These are phyloP conservation scores for Scleroderma citrinum DNA, from an alignment of 768 basidiomycete species.

Conservation along the genomic window DNA sequence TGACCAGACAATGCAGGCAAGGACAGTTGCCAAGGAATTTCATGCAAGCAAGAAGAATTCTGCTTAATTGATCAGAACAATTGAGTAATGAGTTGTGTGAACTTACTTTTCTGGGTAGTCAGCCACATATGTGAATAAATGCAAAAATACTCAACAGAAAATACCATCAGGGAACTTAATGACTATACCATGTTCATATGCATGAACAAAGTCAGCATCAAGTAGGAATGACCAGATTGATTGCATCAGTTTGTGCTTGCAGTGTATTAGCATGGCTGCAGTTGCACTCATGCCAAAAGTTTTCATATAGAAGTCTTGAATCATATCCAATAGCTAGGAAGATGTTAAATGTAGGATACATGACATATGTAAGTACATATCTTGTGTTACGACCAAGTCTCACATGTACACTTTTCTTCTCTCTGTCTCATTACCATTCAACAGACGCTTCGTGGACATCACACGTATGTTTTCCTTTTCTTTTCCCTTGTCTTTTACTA, in stretches of 20 bases:
- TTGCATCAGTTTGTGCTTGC: conserved; percentile 19
- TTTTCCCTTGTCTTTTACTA: no score
- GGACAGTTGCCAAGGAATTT: no score
- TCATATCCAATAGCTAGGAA: conserved; percentile 10
- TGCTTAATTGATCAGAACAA: no score
- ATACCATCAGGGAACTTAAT: conserved; percentile 18
- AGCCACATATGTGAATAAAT: conserved; percentile 20
- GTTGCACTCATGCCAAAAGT: background rate
- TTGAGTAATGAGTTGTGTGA: no score
- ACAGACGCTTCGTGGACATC: no score
- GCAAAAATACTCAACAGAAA: conserved; percentile 6
- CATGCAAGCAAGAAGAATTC: no score
- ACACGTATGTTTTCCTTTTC: no score
- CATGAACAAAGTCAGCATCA: conserved; percentile 16
- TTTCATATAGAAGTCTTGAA: conserved; percentile 8
- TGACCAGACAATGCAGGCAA: no score
- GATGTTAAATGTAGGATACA: background rate
- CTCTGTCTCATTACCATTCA: no score
- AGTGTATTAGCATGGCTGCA: conserved; percentile 5
- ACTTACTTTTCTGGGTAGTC: conserved; percentile 31
- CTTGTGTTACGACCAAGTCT: no score
- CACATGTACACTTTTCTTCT: no score
- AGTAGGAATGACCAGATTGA: conserved; percentile 16
- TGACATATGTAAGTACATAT: background rate
- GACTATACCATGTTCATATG: conserved; percentile 17